Percentiles rank a stretch among this genome's conserved stretches.
These are phyloP conservation scores for Arabidopsis lyrata DNA, from an alignment of 441 rosid genomes.

Conservation along the genomic window DNA sequence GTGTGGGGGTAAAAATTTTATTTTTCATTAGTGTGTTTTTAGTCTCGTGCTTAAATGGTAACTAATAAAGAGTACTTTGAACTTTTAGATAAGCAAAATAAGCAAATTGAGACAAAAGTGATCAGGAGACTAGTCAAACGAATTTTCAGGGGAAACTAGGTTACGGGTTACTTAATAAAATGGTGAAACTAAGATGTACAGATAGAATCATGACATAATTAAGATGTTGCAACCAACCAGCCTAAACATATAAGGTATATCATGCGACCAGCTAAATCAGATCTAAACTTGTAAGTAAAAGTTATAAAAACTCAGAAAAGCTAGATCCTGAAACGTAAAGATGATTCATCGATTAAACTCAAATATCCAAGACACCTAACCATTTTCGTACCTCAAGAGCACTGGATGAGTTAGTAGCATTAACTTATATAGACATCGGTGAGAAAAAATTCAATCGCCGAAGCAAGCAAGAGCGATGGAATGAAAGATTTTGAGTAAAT, in stretches of 20 bases:
- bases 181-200: no score
- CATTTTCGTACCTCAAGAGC: not conserved
- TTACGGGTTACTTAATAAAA: no score
- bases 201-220: not conserved
- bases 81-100: no score
- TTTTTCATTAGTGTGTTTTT: no score
- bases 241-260: constrained; percentile 8
- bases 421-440: not conserved
- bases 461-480: not conserved
- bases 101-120: no score
- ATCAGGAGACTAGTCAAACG: no score
- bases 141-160: no score
- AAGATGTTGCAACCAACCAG: not conserved
- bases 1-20: no score
- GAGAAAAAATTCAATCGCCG: not conserved
- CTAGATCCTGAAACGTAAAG: constrained; percentile 1
- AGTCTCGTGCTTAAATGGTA: no score
- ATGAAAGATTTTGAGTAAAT: not conserved
- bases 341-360: constrained; percentile 11
- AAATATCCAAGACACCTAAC: not conserved
- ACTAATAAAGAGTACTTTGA: no score
- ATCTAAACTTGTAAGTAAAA: not conserved
- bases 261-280: constrained; percentile 6
- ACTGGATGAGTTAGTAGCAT: not conserved
- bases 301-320: not conserved